Percentiles rank a stretch among this genome's conserved stretches.
Evolutionary conservation across 345 rosid genomes (phyloP).

Genomic region (Nasturtium officinale): DNA sequence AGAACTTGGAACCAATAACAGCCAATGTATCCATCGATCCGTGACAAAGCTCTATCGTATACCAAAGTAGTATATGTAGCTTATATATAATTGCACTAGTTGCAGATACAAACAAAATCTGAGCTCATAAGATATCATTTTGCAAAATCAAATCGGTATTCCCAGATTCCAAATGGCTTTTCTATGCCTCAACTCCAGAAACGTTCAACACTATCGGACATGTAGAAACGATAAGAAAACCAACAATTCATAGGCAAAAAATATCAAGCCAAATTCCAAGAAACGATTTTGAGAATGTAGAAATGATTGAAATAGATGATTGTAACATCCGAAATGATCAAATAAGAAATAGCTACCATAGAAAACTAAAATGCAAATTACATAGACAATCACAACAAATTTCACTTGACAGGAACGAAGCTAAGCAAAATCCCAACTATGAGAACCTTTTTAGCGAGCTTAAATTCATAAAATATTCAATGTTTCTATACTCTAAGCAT

Average conservation of each 20-base stretch:
- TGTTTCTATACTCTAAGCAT: neutral
- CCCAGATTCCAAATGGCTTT: neutral
- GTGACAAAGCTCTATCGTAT: neutral
- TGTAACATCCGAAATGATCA: constrained; percentile 15
- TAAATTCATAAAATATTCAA: constrained; percentile 1
- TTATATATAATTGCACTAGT: neutral
- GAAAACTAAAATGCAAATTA: neutral
- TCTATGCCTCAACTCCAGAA: neutral
- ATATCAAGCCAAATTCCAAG: neutral
- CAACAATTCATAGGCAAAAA: neutral
- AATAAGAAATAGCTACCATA: neutral
- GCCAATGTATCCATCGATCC: neutral
- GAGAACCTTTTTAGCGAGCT: neutral
- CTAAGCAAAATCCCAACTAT: neutral
- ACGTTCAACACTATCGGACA: neutral
- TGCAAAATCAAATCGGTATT: neutral
- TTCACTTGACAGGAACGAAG: neutral
- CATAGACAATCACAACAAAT: neutral
- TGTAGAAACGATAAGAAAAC: neutral
- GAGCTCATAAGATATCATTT: neutral
- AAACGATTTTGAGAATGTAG: neutral
- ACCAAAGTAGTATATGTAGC: neutral
- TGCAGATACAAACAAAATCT: neutral
- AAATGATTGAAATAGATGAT: neutral
- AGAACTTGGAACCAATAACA: neutral